Conservation (phyloP, 2,329 filamentous ascomycete species). For the Aspergillus quadricinctus region DNA sequence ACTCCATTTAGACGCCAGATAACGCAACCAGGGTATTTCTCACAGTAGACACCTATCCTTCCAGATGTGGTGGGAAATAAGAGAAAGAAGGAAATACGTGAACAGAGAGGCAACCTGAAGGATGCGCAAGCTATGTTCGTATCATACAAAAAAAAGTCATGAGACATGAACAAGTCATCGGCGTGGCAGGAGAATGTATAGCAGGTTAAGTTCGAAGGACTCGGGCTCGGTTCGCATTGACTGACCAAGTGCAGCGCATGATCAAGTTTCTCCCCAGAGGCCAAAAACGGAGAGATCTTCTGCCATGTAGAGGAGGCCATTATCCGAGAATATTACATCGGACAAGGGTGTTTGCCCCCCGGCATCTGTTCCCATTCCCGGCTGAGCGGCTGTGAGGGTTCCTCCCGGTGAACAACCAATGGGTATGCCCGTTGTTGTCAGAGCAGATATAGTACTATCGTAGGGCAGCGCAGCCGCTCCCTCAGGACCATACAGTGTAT, state of each 20-base stretch:
- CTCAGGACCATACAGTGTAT: slow-evolving; percentile 20
- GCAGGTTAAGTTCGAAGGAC: not conserved
- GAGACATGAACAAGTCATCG: not conserved
- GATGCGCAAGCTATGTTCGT: not conserved
- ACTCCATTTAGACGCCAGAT: not conserved
- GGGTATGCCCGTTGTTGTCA: slow-evolving; percentile 31
- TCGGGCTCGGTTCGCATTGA: not conserved
- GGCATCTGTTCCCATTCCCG: slow-evolving; percentile 6
- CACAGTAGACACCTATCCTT: not conserved
- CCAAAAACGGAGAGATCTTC: slow-evolving; percentile 32
- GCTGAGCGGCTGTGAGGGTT: slow-evolving; percentile 19
- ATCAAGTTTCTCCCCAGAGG: slow-evolving; percentile 26
- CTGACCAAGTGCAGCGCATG: not conserved
- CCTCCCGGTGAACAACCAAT: slow-evolving; percentile 30
- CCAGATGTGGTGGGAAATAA: not conserved
- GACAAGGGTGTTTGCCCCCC: slow-evolving; percentile 29
- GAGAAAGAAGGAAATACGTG: not conserved
- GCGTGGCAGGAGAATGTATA: not conserved
- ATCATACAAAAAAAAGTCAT: not conserved
- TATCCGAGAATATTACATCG: slow-evolving; percentile 29
- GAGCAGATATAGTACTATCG: slow-evolving; percentile 28
- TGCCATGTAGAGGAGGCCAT: slow-evolving; percentile 31
- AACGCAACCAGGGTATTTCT: not conserved
- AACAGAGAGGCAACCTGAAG: not conserved
- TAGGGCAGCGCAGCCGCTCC: slow-evolving; percentile 20